A percentile compares a stretch with the other conserved stretches of the same genome.
phyloP scores from a whole-genome alignment of 2,329 filamentous ascomycete genomes.

The Pseudocercospora musae region DNA sequence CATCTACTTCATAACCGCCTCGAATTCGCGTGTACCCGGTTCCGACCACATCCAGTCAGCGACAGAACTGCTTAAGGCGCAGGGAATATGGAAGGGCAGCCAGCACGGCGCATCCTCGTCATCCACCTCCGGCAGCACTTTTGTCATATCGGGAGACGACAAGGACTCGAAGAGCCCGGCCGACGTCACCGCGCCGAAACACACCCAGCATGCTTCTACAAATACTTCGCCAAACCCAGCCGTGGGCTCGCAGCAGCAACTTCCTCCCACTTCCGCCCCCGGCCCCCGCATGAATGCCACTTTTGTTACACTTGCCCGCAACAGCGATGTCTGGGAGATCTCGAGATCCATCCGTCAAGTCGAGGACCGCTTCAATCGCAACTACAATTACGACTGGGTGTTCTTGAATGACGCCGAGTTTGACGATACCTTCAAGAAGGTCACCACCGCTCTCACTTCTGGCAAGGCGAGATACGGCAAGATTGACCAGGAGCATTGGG shows the following conservation, averaged over 20 bases:
- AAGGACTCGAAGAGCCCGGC: conserved; percentile 14
- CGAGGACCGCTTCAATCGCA: conserved; percentile 95
- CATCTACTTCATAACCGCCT: conserved; percentile 78
- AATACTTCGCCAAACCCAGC: conserved; percentile 34
- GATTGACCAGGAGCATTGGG: conserved; percentile 93
- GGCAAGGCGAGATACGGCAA: conserved; percentile 87
- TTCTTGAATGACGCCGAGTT: conserved; percentile 97
- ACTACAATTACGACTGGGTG: conserved; percentile 98
- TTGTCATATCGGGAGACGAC: conserved; percentile 13
- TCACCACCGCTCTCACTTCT: conserved; percentile 85
- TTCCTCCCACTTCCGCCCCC: conserved; percentile 47
- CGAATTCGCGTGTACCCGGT: conserved; percentile 41
- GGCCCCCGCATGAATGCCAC: conserved; percentile 90
- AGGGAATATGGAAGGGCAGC: conserved; percentile 31
- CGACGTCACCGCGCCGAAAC: conserved; percentile 14
- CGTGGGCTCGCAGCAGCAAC: conserved; percentile 28
- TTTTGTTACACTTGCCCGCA: conserved; percentile 92
- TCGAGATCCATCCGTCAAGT: conserved; percentile 92
- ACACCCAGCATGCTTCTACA: conserved; percentile 4
- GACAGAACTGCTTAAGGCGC: conserved; percentile 35
- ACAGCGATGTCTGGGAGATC: conserved; percentile 94
- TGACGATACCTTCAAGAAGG: conserved; percentile 86
- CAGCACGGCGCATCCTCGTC: conserved; percentile 8
- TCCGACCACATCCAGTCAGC: conserved; percentile 35
- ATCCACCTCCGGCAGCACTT: conserved; percentile 8